A percentile compares a stretch with the other conserved stretches of the same genome.
Evolutionary conservation across 176 grass and related monocot genomes (phyloP).

Genomic region (Lolium perenne): DNA sequence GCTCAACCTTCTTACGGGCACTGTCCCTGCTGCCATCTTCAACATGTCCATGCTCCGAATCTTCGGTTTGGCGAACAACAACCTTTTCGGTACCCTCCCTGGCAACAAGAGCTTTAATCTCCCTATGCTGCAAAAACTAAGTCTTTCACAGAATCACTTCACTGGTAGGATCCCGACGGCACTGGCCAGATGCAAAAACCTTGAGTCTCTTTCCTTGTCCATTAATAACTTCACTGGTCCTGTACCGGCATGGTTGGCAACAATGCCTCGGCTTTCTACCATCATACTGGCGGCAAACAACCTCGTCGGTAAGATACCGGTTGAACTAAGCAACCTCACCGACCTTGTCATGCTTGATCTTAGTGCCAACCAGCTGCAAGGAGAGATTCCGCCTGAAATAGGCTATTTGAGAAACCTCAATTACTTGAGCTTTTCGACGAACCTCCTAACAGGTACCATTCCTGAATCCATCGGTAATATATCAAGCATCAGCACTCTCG

Average conservation of each 20-base stretch:
- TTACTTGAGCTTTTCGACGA: conserved; percentile 11
- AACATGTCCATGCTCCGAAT: conserved; percentile 30
- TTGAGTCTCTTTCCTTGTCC: neutral
- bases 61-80: neutral
- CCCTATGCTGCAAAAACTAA: neutral
- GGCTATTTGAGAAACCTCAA: conserved; percentile 13
- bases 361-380: neutral
- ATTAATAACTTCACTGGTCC: conserved; percentile 18
- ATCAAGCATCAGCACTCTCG: neutral
- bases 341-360: conserved; percentile 21
- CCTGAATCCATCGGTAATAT: conserved; percentile 21
- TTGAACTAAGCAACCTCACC: conserved; percentile 16
- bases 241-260: conserved; percentile 12
- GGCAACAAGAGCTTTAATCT: conserved; percentile 19
- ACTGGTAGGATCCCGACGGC: neutral
- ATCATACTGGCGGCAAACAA: neutral
- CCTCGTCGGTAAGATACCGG: neutral
- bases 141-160: neutral
- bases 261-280: neutral
- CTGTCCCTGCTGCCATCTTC: conserved; percentile 24
- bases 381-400: conserved; percentile 22
- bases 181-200: conserved; percentile 2
- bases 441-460: conserved; percentile 13
- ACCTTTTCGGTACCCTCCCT: conserved; percentile 7
- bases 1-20: conserved; percentile 12